Percentiles rank a stretch among this genome's conserved stretches.
Evolutionary conservation across 768 basidiomycete species (phyloP).

Genomic region (Dioszegia aurantiaca): DNA sequence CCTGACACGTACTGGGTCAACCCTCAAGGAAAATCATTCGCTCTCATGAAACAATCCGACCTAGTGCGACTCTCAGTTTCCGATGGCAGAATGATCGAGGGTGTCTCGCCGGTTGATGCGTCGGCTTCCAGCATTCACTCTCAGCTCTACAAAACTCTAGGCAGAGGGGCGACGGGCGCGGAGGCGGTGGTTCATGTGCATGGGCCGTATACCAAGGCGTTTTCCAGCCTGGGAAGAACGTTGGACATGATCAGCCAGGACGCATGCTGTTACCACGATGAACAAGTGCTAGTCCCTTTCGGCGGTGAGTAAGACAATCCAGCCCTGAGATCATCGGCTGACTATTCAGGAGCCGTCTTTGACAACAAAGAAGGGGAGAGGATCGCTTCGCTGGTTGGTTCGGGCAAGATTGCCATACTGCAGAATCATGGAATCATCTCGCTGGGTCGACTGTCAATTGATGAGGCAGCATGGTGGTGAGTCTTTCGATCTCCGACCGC

Average conservation of each 20-base stretch:
- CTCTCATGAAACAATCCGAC: constrained; percentile 33
- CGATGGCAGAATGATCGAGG: constrained; percentile 30
- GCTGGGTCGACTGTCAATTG: constrained; percentile 30
- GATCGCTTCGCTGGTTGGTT: constrained; percentile 22
- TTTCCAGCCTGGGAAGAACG: constrained; percentile 27
- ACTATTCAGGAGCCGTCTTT: constrained; percentile 22
- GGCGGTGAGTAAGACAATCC: constrained; percentile 27
- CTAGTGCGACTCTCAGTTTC: constrained; percentile 19
- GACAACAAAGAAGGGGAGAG: constrained; percentile 30
- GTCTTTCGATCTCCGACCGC: no score
- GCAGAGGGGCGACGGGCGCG: constrained; percentile 22
- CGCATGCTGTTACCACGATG: constrained; percentile 30
- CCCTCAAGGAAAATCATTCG: constrained; percentile 32
- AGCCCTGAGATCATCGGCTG: neutral
- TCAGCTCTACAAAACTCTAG: constrained; percentile 29
- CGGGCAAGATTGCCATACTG: constrained; percentile 29
- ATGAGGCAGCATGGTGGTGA: constrained; percentile 38
- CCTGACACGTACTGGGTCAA: constrained; percentile 41
- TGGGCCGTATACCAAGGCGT: constrained; percentile 38
- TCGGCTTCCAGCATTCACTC: constrained; percentile 34
- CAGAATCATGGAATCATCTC: constrained; percentile 33
- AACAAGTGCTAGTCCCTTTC: constrained; percentile 31
- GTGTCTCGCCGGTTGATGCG: constrained; percentile 28
- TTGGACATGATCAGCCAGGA: constrained; percentile 38
- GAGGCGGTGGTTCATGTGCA: constrained; percentile 39